Base-by-base conservation (phyloP, 768 basidiomycete species). In the Ramaria sp. region DNA sequence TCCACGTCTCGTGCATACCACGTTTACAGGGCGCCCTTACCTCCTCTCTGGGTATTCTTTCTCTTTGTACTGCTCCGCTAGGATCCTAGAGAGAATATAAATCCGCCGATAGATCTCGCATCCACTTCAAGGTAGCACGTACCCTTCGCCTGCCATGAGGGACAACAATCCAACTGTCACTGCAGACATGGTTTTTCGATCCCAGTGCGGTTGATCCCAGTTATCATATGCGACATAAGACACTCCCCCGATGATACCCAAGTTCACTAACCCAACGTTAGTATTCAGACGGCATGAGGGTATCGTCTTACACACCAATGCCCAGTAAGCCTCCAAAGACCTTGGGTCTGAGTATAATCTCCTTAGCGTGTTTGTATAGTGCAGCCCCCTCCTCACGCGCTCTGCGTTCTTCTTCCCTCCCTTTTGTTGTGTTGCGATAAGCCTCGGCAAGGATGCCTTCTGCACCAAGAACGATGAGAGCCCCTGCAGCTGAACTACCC, bases 131-230 rank as follows among this genome's bases (percentile, higher is more conserved):
- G 22, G 12, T 16, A 39, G 44, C 0, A 69, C 78, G 65, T 62
- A 87, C 81, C 82, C 81, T 71, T 89, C 86, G 34, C 78, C 76
- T 18, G 78, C 75, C 69, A 77, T 80, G 13, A 91, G 67, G 3
- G 78, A 68, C 28, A 85, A 57, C 8, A 89, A 64, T 4, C 82
- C 82, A 36, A 77, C 73, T 6, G 78, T 70, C 20, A 84, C 68
- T 3, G 77, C 73, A 5, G 78, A 78, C 9, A 88, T 48, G 6
- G 71, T 65, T 16, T 80, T 75, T 51, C 76, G 69, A 64, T 88
- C 83, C 86, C 86, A 88, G 3, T 60, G 65, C 1, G 78, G 74
- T 32, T 67, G 66, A 57, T 85, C 70, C 84, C 86, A 88, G 64
- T 86, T 74, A 44, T 66, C 63, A 65, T 85, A 88, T 0, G 73